Conservation (phyloP, 495 filamentous ascomycete genomes). For the Pseudevernia furfuracea region DNA sequence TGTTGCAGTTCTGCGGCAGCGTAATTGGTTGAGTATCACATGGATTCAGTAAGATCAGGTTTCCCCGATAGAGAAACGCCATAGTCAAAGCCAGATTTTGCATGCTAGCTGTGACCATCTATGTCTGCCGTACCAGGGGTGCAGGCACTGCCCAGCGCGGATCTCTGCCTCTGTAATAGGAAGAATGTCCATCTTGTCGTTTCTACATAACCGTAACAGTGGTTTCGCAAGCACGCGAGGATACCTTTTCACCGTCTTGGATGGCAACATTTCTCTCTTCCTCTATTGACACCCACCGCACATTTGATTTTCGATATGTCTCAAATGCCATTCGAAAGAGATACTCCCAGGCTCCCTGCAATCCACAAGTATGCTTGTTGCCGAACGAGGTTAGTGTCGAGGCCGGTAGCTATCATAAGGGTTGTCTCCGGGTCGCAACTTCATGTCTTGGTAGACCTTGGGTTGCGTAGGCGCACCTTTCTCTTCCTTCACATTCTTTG, state of each 20-base stretch:
- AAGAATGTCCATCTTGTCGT: not conserved
- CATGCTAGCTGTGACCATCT: not conserved
- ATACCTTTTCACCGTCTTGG: not conserved
- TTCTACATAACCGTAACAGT: not conserved
- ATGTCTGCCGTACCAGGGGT: not conserved
- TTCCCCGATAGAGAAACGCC: not conserved
- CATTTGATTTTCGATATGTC: not conserved
- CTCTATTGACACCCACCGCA: not conserved
- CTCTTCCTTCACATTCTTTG: not conserved
- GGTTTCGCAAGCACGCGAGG: not conserved
- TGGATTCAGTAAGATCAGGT: not conserved
- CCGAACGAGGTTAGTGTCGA: not conserved
- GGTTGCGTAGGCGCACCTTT: slow-evolving; percentile 6
- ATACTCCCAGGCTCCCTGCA: not conserved
- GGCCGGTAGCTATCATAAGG: slow-evolving; percentile 3
- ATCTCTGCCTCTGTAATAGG: not conserved
- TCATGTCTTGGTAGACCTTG: slow-evolving; percentile 2
- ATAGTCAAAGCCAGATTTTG: not conserved
- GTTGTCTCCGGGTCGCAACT: slow-evolving; percentile 2
- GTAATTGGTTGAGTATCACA: not conserved
- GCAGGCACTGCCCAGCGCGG: not conserved
- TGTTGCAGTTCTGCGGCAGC: too few relatives aligned
- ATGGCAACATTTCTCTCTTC: not conserved
- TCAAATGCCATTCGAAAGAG: not conserved
- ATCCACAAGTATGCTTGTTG: not conserved